A percentile compares a stretch with the other conserved stretches of the same genome.
phyloP scores from a whole-genome alignment of 805 yeast genomes.

The Pichia thaimueangensis region DNA sequence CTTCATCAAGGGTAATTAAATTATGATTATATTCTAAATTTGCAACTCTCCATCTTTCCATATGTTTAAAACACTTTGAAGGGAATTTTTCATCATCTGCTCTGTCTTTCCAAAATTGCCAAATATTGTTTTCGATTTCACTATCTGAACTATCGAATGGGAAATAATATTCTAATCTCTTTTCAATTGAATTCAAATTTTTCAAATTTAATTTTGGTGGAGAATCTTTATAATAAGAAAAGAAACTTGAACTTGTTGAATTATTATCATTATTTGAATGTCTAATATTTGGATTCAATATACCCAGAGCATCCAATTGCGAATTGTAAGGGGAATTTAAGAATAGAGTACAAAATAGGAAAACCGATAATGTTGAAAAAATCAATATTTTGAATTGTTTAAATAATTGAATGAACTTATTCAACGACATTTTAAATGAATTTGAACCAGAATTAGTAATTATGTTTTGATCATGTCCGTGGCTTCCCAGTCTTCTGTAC shows the following conservation, averaged over 20 bases:
- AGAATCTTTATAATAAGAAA: conserved; percentile 6
- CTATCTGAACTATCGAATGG: conserved; percentile 20
- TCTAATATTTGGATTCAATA: conserved; percentile 7
- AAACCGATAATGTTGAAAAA: neutral
- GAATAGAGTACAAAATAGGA: conserved; percentile 2
- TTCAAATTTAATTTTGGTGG: conserved; percentile 20
- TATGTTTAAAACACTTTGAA: conserved; percentile 24
- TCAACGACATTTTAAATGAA: neutral
- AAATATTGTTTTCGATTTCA: conserved; percentile 26
- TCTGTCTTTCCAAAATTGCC: conserved; percentile 25
- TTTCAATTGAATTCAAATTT: conserved; percentile 24
- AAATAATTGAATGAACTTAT: neutral
- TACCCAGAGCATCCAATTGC: conserved; percentile 4
- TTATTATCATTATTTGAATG: neutral
- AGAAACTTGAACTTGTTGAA: neutral
- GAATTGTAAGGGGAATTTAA: neutral
- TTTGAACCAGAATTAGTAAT: neutral
- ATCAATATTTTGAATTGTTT: conserved; percentile 3
- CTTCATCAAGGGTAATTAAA: conserved; percentile 25
- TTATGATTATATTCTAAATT: conserved; percentile 29
- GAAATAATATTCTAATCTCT: conserved; percentile 20
- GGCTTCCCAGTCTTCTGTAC: conserved; percentile 11
- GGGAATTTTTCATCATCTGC: conserved; percentile 28
- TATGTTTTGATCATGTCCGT: neutral
- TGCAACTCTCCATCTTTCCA: conserved; percentile 30